Evolutionary conservation across 1,284 basidiomycete species (phyloP), one percentile per base, ranked within the genome.

Genomic region (Puccinia coronata): DNA sequence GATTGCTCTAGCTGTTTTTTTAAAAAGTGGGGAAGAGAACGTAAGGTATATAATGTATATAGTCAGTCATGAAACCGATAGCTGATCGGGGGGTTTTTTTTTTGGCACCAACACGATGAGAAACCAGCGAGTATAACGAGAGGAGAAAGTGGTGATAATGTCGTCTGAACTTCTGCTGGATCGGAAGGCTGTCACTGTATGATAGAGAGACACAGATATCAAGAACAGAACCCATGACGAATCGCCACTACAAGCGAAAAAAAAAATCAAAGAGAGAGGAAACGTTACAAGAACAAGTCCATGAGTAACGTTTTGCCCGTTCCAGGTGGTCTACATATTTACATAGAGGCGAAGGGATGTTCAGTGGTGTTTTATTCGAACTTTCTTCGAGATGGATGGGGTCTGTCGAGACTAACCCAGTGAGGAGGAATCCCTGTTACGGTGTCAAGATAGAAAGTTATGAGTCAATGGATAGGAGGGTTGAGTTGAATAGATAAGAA

Each of bases 61-160:
- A n/a, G n/a, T n/a, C n/a, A n/a, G n/a, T n/a, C n/a, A n/a, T n/a
- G n/a, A 34, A 11, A 34, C 25, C n/a, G 72, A 67, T 28, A 25
- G 55, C 12, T 18, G 31, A 67, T 23, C 20, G 28, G 28, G n/a
- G 36, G 16, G 47, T 41, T 18, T 23, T 20, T 20, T 1, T 8
- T 65, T 23, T 84, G 82, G 87, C 85, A 82, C 88, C 87, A 0
- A 89, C 89, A 82, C 90, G 89, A 73, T 89, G 88, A 88, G 89
- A 90, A 12, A 90, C 89, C n/a, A 87, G 88, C 76, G 90, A 89
- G 86, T 92, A 92, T 12, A 92, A 88, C 65, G 90, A 90, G 12
- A 92, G 88, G 0, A 92, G 89, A 82, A 92, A 90, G 82, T 91
- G 88, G 85, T 89, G 90, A 86, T 92, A 92, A 85, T 92, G 91